phyloP scores from a whole-genome alignment of 345 rosid genomes.

The Balakata baccata region DNA sequence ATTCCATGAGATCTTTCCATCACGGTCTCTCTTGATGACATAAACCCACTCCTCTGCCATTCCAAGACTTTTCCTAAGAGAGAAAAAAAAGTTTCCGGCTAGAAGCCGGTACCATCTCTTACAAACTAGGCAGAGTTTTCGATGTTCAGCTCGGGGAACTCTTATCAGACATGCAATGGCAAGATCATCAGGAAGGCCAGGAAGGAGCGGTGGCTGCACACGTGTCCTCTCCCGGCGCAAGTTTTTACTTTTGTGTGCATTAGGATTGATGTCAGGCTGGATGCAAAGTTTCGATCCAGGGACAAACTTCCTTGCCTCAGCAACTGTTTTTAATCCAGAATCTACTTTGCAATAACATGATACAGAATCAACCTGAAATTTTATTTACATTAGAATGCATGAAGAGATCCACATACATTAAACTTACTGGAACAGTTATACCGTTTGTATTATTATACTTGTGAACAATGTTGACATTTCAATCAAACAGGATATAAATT shows the following conservation, averaged over 20 bases:
- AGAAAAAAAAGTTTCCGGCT: constrained; percentile 69
- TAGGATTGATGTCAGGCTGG: constrained; percentile 89
- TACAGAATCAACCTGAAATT: constrained; percentile 87
- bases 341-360: constrained; percentile 96
- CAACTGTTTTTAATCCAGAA: constrained; percentile 83
- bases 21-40: constrained; percentile 85
- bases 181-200: constrained; percentile 95
- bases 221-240: constrained; percentile 70
- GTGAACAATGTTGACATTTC: not conserved
- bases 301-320: constrained; percentile 88
- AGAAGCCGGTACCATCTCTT: constrained; percentile 83
- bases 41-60: constrained; percentile 97
- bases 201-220: constrained; percentile 77
- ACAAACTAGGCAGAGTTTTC: constrained; percentile 77
- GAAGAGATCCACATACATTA: not conserved
- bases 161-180: constrained; percentile 90
- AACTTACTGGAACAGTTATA: not conserved
- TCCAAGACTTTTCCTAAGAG: constrained; percentile 70
- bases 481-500: not conserved
- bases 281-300: constrained; percentile 94
- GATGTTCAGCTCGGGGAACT: constrained; percentile 86
- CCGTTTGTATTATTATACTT: not conserved
- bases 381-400: constrained; percentile 12
- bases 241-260: constrained; percentile 77
- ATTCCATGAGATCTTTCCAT: constrained; percentile 90